These are phyloP conservation scores for Amorphotheca resinae DNA, from an alignment of 495 filamentous ascomycete genomes.

Conservation along the genomic window DNA sequence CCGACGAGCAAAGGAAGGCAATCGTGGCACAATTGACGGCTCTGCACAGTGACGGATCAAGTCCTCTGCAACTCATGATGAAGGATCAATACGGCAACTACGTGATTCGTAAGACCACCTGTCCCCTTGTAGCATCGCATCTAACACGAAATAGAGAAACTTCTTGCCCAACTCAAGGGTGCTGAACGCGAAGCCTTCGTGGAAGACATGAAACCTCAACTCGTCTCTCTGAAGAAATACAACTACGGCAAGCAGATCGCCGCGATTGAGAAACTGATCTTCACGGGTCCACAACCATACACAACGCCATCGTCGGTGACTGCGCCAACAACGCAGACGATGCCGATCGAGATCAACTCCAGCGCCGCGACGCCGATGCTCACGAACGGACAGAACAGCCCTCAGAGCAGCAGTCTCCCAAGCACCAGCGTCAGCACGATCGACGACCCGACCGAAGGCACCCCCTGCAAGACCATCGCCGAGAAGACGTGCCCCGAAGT, in stretches of 20 bases:
- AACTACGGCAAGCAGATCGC: conserved; percentile 69
- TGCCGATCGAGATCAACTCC: conserved; percentile 37
- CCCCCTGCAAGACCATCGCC: conserved; percentile 8
- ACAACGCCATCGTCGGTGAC: conserved; percentile 16
- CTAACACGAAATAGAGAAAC: conserved; percentile 49
- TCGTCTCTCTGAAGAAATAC: conserved; percentile 58
- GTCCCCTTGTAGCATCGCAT: neutral
- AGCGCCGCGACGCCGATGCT: conserved; percentile 44
- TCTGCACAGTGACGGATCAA: conserved; percentile 49
- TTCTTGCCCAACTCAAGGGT: conserved; percentile 56
- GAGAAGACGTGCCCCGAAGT: conserved; percentile 15
- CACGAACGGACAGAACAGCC: conserved; percentile 51
- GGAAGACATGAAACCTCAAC: conserved; percentile 60
- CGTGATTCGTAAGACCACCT: conserved; percentile 72
- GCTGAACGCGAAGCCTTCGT: conserved; percentile 54
- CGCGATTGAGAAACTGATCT: conserved; percentile 52
- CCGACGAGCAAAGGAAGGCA: conserved; percentile 49
- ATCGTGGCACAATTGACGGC: conserved; percentile 59
- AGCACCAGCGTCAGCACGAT: conserved; percentile 44
- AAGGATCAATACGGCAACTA: conserved; percentile 94
- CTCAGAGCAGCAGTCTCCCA: conserved; percentile 47
- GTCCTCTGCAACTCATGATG: conserved; percentile 61
- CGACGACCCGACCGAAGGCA: conserved; percentile 25
- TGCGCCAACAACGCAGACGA: conserved; percentile 11
- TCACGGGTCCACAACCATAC: conserved; percentile 23